Base-by-base conservation (phyloP, 176 grass and related monocot genomes). In the Phragmites australis region DNA sequence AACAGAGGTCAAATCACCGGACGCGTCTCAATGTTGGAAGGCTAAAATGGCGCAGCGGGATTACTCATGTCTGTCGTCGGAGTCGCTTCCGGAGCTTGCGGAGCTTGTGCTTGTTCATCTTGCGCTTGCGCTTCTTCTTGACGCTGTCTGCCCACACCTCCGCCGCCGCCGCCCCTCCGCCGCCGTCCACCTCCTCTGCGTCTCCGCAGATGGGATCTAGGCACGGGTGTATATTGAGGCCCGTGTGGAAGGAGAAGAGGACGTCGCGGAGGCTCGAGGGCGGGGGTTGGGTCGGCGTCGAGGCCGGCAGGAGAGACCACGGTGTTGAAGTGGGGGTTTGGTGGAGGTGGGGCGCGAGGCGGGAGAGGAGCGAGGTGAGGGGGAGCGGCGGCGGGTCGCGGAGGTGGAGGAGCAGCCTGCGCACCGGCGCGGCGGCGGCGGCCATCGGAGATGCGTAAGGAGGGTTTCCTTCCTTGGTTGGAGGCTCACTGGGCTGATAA, bases 51-150 rank as follows among this genome's bases (percentile, higher is more conserved):
- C 40, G 61, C 31, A 46, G 30, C 12, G 21, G 16, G 42, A 6
- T 52, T 6, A 46, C 60, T 87, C 85, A 92, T 49, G 89, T 89
- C 89, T 94, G 88, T 76, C 90, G 90, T 53, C 90, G 87, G 63
- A 97, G 94, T 40, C 82, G 84, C 85, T 87, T 97, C 80, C 89
- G 85, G 17, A 92, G 87, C 88, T 97, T 97, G 44, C 83, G 85
- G 15, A 90, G 82, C 88, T 97, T 97, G 80, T 97, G 94, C 73
- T 97, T 97, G 92, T 97, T 97, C 94, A 97, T 97, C 88, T 97
- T 97, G 55, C 78, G 91, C 92, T 94, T 97, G 14, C 94, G 86
- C 92, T 94, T 97, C 92, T 97, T 97, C 90, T 97, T 97, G 54
- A 97, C 94, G 86, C 94, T 97, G 72, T 97, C 94, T 6, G 94